Evolutionary conservation across 2,329 filamentous ascomycete genomes (phyloP).

Genomic region (Neopestalotiopsis clavispora): DNA sequence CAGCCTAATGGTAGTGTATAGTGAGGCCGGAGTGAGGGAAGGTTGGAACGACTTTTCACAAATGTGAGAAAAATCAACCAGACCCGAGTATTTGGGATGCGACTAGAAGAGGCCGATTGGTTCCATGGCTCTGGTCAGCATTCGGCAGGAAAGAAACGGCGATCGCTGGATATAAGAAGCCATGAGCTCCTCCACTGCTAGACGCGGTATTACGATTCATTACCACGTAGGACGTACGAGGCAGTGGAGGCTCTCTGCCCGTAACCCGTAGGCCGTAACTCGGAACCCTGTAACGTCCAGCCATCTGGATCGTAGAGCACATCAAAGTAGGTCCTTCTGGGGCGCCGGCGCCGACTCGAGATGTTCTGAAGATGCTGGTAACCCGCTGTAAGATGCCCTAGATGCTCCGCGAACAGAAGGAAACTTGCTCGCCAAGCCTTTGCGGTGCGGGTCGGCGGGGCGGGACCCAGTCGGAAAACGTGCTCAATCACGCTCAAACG

Average conservation of each 20-base stretch:
- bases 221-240: background rate
- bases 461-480: constrained; percentile 10
- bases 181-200: background rate
- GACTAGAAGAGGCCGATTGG: background rate
- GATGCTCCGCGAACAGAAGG: background rate
- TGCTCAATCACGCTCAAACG: constrained; percentile 13
- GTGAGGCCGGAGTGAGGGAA: background rate
- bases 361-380: background rate
- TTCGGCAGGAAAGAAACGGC: background rate
- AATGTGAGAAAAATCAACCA: constrained; percentile 7
- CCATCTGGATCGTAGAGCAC: background rate
- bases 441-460: constrained; percentile 2
- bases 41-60: background rate
- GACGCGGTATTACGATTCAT: background rate
- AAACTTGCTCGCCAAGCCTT: constrained; percentile 17
- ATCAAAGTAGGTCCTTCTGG: background rate
- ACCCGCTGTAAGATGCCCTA: background rate
- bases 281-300: background rate
- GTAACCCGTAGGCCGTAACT: background rate
- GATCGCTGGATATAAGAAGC: background rate
- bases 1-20: constrained; percentile 14
- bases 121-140: background rate
- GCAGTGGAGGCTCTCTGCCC: background rate
- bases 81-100: background rate
- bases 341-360: background rate